Base-by-base conservation (phyloP, 108 stramenopile species). In the Mediolabrus comicus region DNA sequence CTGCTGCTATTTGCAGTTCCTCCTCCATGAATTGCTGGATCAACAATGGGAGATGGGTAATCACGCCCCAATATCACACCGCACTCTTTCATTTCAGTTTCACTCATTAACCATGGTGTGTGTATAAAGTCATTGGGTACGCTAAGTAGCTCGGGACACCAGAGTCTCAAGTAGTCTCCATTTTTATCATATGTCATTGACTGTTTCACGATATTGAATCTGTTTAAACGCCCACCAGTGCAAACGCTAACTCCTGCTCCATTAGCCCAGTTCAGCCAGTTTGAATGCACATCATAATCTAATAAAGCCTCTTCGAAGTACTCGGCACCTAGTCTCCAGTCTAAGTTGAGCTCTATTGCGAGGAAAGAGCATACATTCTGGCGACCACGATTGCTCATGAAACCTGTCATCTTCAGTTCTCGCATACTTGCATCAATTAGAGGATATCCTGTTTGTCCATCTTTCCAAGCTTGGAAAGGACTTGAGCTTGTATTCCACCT, bases 351-450 rank as follows among this genome's bases (percentile, higher is more conserved):
- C 43, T 98, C 95, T 36, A 85, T 71, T 0, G 84, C 84, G 57
- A 98, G 67, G 62, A 94, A 98, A 22, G 86, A 87, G 16, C 86
- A 86, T 3, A 97, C 97, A 67, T 95, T 96, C 62, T 98, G 96
- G 9, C 94, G 82, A 7, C 92, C 96, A 17, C 97, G 84, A 67
- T 98, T 98, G 30, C 79, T 82, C 95, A 95, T 95, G 80, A 93
- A 98, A 0, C 97, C 97, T 13, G 92, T 93, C 11, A 81, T 82
- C 2, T 59, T 64, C 12, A 98, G 80, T 80, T 98, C 97, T 24
- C 97, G 82, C 97, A 97, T 98, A 67, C 96, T 96, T 60, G 95
- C 97, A 74, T 98, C 97, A 3, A 88, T 87, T 46, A 97, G 67
- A 13, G 97, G 97, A 71, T 83, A 91, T 19, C 81, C 96, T 67